phyloP scores from a whole-genome alignment of 225 moss, liverwort and hornwort genomes.

The Marchantia paleacea region DNA sequence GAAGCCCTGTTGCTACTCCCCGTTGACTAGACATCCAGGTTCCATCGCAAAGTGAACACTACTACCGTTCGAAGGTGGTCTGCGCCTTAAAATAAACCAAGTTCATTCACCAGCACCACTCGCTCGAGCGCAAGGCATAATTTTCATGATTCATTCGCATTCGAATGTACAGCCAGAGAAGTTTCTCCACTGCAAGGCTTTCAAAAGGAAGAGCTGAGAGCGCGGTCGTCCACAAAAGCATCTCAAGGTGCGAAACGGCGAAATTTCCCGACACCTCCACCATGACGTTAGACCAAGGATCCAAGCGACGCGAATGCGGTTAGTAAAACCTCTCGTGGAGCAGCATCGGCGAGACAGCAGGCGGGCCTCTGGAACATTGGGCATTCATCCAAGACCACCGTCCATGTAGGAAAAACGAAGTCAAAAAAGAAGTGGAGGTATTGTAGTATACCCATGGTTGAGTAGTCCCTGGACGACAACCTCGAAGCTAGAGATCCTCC shows the following conservation, averaged over 20 bases:
- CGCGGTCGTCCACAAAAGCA: neutral
- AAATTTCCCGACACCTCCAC: neutral
- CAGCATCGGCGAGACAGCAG: neutral
- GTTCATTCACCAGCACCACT: neutral
- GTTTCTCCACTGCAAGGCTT: neutral
- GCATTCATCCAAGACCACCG: neutral
- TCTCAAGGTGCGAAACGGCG: neutral
- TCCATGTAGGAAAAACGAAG: neutral
- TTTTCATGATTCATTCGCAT: neutral
- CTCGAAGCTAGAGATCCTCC: conserved; percentile 22
- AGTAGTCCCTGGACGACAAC: conserved; percentile 26
- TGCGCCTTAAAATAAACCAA: neutral
- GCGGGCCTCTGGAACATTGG: neutral
- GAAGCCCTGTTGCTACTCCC: neutral
- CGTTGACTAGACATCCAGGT: neutral
- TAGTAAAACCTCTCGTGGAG: neutral
- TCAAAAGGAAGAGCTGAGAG: neutral
- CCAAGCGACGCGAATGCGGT: conserved; percentile 16
- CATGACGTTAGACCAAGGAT: neutral
- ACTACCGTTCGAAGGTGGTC: neutral
- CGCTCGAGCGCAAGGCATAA: neutral
- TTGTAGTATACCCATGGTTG: conserved; percentile 37
- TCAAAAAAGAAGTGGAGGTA: neutral
- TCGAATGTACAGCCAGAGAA: neutral
- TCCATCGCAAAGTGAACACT: too few species aligned